These are phyloP conservation scores for Telfairia occidentalis DNA, from an alignment of 331 rosid species.

Conservation along the genomic window DNA sequence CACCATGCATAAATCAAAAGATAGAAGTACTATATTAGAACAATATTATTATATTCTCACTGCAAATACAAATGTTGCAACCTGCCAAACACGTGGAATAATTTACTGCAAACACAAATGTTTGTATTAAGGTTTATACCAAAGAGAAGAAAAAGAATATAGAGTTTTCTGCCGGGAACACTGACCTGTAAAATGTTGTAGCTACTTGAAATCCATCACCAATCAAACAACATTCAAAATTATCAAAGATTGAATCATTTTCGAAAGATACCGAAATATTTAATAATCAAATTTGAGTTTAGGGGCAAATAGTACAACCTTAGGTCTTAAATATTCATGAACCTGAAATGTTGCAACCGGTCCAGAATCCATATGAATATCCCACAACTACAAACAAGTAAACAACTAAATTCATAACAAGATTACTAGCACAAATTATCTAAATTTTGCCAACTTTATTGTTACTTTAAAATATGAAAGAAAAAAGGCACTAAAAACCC, in stretches of 20 bases:
- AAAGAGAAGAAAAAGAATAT: conserved; percentile 1
- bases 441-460: not conserved
- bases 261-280: conserved; percentile 25
- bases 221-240: conserved; percentile 91
- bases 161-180: conserved; percentile 2
- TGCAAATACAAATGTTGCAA: too few relatives aligned
- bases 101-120: conserved; percentile 60
- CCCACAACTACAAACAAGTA: conserved; percentile 77
- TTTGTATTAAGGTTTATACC: conserved; percentile 16
- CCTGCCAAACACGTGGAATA: conserved; percentile 95
- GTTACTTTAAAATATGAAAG: not conserved
- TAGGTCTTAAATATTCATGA: conserved; percentile 92
- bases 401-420: conserved; percentile 8
- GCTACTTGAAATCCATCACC: conserved; percentile 89
- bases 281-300: conserved; percentile 10
- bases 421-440: not conserved
- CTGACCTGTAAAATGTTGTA: conserved; percentile 82
- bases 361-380: conserved; percentile 98
- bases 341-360: conserved; percentile 89
- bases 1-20: too few relatives aligned
- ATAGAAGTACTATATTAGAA: too few relatives aligned
- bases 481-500: not conserved
- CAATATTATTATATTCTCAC: too few relatives aligned
- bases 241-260: conserved; percentile 92
- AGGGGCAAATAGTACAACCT: conserved; percentile 44